Percentiles rank a stretch among this genome's conserved stretches.
Evolutionary conservation across 306 rosid species (phyloP).

Genomic region (Aeschynomene evenia): DNA sequence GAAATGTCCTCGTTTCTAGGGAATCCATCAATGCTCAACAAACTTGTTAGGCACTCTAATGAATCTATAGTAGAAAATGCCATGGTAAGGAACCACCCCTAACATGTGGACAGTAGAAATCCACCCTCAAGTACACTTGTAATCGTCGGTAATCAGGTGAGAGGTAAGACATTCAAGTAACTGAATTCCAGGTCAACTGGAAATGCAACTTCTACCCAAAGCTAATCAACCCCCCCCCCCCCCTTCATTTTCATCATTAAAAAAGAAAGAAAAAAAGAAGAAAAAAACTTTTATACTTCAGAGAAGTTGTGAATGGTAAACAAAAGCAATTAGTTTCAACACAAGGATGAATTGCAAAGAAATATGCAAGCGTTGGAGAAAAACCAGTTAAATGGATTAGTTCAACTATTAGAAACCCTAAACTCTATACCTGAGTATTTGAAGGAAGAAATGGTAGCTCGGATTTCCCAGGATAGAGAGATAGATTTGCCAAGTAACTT

Average conservation of each 20-base stretch:
- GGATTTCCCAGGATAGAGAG: conserved; percentile 90
- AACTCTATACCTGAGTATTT: conserved; percentile 76
- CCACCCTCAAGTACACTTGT: not conserved
- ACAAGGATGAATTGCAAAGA: conserved; percentile 15
- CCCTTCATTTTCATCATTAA: too few relatives aligned
- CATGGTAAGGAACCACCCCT: not conserved
- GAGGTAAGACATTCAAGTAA: not conserved
- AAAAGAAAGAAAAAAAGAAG: too few relatives aligned
- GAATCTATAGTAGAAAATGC: not conserved
- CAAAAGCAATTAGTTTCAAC: not conserved
- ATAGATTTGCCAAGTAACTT: conserved; percentile 89
- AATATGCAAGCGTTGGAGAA: not conserved
- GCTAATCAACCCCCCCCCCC: not conserved
- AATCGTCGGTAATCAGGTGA: not conserved
- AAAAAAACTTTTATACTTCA: not conserved
- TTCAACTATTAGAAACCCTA: conserved; percentile 11
- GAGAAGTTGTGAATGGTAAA: conserved; percentile 1
- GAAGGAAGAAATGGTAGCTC: conserved; percentile 90
- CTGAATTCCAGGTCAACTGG: not conserved
- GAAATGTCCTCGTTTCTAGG: not conserved
- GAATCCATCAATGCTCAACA: not conserved
- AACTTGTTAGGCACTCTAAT: not conserved
- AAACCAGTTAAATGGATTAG: not conserved
- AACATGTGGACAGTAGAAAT: not conserved
- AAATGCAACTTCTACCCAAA: conserved; percentile 1